Conservation (phyloP, 202 grass and related monocot genomes). For the Saccharum hybrid region DNA sequence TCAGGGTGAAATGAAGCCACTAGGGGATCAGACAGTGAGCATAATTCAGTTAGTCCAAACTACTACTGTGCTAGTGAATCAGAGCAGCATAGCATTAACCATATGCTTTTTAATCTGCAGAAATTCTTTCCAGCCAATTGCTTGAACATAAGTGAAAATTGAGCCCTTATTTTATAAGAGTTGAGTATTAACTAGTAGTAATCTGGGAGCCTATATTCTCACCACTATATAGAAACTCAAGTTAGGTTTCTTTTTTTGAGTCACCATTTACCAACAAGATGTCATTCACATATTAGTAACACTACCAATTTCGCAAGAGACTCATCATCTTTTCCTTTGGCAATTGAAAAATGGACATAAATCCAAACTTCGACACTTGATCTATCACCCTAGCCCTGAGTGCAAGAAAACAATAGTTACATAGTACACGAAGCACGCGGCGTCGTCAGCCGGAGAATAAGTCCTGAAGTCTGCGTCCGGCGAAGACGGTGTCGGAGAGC, state of each 20-base stretch:
- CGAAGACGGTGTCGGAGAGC: slow-evolving; percentile 80
- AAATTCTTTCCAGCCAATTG: not conserved
- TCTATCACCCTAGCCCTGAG: not conserved
- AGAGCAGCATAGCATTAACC: not conserved
- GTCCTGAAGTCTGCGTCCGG: slow-evolving; percentile 81
- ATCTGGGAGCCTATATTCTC: not conserved
- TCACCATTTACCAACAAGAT: slow-evolving; percentile 11
- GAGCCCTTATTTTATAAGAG: not conserved
- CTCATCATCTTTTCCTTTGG: not conserved
- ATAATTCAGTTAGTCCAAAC: not conserved
- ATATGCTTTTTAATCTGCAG: not conserved
- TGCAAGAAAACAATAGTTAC: slow-evolving; percentile 6
- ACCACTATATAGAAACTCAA: not conserved
- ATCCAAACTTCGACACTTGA: not conserved
- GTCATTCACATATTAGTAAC: not conserved
- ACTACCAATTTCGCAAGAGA: not conserved
- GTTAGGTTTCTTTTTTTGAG: not conserved
- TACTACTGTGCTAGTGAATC: not conserved
- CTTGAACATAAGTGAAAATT: not conserved
- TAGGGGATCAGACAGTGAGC: not conserved
- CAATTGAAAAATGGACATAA: not conserved
- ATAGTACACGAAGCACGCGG: not conserved
- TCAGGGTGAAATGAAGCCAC: not conserved
- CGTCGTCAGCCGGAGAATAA: slow-evolving; percentile 62
- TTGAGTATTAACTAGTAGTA: not conserved